These are phyloP conservation scores for Clavispora carvajalis DNA, from an alignment of 805 yeast genomes.

Conservation along the genomic window DNA sequence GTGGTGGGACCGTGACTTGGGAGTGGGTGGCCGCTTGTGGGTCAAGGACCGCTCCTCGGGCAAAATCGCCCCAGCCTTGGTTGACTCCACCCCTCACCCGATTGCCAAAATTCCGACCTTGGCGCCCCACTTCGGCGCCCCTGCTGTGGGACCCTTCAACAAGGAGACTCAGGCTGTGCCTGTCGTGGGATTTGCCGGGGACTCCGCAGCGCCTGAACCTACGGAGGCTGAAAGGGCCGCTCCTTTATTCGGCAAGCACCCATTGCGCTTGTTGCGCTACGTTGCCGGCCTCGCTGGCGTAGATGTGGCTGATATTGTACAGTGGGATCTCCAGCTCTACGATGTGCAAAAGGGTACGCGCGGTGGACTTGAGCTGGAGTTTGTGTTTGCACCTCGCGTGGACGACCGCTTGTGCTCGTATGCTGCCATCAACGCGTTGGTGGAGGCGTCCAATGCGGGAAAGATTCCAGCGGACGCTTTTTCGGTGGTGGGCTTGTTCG, in stretches of 20 bases:
- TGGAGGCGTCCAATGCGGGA: conserved; percentile 31
- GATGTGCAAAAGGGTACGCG: conserved; percentile 76
- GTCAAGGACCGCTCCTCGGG: conserved; percentile 32
- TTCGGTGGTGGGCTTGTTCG: conserved; percentile 61
- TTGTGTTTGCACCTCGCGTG: conserved; percentile 74
- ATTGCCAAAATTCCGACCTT: conserved; percentile 78
- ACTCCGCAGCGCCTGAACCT: conserved; percentile 37
- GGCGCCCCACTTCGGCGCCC: conserved; percentile 82
- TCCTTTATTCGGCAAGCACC: conserved; percentile 67
- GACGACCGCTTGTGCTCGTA: conserved; percentile 82
- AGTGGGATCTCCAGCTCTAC: conserved; percentile 71
- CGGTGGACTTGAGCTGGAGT: conserved; percentile 76
- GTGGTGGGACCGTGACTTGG: conserved; percentile 86
- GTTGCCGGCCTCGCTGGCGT: conserved; percentile 58
- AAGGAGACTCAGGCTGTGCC: conserved; percentile 76
- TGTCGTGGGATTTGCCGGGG: conserved; percentile 53
- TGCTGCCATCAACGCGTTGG: conserved; percentile 60
- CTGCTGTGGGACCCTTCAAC: conserved; percentile 67
- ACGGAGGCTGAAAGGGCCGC: conserved; percentile 55
- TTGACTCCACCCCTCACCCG: conserved; percentile 60
- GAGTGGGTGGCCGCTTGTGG: conserved; percentile 74
- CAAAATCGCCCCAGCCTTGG: conserved; percentile 38
- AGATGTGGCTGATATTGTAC: conserved; percentile 56
- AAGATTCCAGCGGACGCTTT: conserved; percentile 32
- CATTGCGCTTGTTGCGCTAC: conserved; percentile 62